These are phyloP conservation scores for Kazachstania viticola DNA, from an alignment of 805 yeast species.

Conservation along the genomic window DNA sequence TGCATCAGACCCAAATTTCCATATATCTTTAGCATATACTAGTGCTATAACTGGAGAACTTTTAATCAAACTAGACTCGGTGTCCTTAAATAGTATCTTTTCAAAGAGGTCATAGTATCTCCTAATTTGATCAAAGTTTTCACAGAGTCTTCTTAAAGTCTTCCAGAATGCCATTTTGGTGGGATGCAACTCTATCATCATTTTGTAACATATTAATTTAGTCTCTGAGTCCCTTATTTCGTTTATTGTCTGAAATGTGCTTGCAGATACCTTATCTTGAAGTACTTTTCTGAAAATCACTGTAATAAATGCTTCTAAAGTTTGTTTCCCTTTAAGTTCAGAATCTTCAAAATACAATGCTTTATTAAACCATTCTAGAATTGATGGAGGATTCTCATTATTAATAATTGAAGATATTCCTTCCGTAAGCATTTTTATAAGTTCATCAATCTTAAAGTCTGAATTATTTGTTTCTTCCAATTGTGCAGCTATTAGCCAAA, in stretches of 20 bases:
- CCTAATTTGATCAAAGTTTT: slow-evolving; percentile 14
- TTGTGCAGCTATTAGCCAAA: slow-evolving; percentile 64
- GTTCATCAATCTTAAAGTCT: slow-evolving; percentile 31
- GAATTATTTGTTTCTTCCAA: slow-evolving; percentile 44
- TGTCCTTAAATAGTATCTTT: slow-evolving; percentile 32
- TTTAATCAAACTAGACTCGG: slow-evolving; percentile 30
- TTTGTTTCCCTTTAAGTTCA: slow-evolving; percentile 20
- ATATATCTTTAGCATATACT: slow-evolving; percentile 63
- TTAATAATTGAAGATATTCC: slow-evolving; percentile 39
- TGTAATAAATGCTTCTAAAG: slow-evolving; percentile 30
- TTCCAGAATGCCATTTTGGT: slow-evolving; percentile 38
- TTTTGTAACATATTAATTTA: slow-evolving; percentile 36
- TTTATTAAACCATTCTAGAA: slow-evolving; percentile 42
- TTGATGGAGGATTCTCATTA: slow-evolving; percentile 29
- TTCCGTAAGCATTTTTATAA: slow-evolving; percentile 16
- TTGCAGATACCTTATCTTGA: slow-evolving; percentile 15
- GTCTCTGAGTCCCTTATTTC: slow-evolving; percentile 9
- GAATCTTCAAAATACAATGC: slow-evolving; percentile 43
- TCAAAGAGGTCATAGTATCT: slow-evolving; percentile 39
- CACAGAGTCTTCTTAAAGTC: slow-evolving; percentile 30
- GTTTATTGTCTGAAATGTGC: slow-evolving; percentile 12
- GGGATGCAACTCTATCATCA: slow-evolving; percentile 35
- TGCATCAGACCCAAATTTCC: slow-evolving; percentile 38
- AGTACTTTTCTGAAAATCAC: slow-evolving; percentile 40
- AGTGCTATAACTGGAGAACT: slow-evolving; percentile 40